Percentiles rank a stretch among this genome's conserved stretches.
Evolutionary conservation across 192 early-diverging fungal species (phyloP).

Genomic region (Fimicolochytrium jonesii): DNA sequence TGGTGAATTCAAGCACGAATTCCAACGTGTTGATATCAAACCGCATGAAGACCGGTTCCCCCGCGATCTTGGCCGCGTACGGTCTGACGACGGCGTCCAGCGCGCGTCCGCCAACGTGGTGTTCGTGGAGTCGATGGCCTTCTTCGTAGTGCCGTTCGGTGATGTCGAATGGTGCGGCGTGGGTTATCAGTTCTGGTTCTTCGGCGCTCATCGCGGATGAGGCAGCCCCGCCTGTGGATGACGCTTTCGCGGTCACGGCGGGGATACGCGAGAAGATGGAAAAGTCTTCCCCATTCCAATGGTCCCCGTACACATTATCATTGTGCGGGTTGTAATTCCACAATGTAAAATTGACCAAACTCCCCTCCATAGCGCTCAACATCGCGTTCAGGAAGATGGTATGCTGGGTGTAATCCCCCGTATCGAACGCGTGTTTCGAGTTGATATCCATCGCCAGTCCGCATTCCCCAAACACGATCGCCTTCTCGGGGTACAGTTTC

Average conservation of each 20-base stretch:
- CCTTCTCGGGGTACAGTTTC: conserved; percentile 57
- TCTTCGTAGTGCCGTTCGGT: conserved; percentile 32
- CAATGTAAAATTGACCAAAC: conserved; percentile 74
- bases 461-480: conserved; percentile 72
- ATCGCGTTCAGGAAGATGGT: conserved; percentile 75
- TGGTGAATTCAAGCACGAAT: conserved; percentile 60
- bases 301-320: conserved; percentile 73
- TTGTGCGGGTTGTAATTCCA: conserved; percentile 86
- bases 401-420: conserved; percentile 68
- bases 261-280: conserved; percentile 45
- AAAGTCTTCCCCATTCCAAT: conserved; percentile 67
- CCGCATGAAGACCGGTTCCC: conserved; percentile 51
- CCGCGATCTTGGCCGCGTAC: conserved; percentile 72
- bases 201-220: background rate
- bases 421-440: conserved; percentile 53
- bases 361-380: conserved; percentile 66
- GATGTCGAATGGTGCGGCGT: conserved; percentile 57
- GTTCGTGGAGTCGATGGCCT: conserved; percentile 31
- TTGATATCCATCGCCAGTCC: conserved; percentile 84
- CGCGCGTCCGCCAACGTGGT: conserved; percentile 71
- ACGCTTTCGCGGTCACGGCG: background rate
- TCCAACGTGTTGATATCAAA: conserved; percentile 59
- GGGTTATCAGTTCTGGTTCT: too few relatives aligned
- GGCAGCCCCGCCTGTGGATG: background rate
- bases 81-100: conserved; percentile 77